Base-by-base conservation (phyloP, 1,139 yeast genomes). In the Taiozyma onychis region DNA sequence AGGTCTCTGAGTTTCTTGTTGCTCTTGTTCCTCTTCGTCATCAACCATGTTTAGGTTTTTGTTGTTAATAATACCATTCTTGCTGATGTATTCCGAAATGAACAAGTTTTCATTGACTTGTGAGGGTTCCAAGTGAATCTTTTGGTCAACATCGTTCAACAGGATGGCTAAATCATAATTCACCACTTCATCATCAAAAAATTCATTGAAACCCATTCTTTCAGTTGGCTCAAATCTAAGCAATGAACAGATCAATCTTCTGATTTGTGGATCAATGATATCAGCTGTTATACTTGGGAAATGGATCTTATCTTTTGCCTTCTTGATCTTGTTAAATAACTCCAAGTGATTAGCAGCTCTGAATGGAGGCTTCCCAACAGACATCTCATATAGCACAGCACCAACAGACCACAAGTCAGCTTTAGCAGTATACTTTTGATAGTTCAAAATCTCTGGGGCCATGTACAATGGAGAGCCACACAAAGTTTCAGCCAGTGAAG, bases 391-490 rank as follows among this genome's bases (percentile, higher is more conserved):
- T 16, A 90, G 71, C 0, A 93, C 98, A 0, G 98, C 95, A 4
- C 99, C 99, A 6, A 93, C 97, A 2, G 97, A 89, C 99, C 99
- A 93, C 56, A 93, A 72, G 66, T 93, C 99, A 0, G 97, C 98
- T 66, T 90, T 91, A 4, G 98, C 99, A 61, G 91, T 90, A 69
- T 93, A 93, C 68, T 90, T 93, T 66, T 95, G 98, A 65, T 89
- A 90, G 55, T 96, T 77, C 60, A 93, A 75, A 47, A 93, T 95
- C 68, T 93, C 99, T 0, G 99, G 99, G 0, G 99, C 99, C 99
- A 93, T 93, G 67, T 95, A 93, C 45, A 93, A 72, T 1, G 99
- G 99, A 11, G 97, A 88, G 1, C 99, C 99, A 74, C 99, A 93
- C 56, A 93, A 73, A 3, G 99, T 93, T 67, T 93, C 99, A 1